Percentiles rank a stretch among this genome's conserved stretches.
Evolutionary conservation across 208 protist species (phyloP).

Genomic region (Angomonas ambiguus): DNA sequence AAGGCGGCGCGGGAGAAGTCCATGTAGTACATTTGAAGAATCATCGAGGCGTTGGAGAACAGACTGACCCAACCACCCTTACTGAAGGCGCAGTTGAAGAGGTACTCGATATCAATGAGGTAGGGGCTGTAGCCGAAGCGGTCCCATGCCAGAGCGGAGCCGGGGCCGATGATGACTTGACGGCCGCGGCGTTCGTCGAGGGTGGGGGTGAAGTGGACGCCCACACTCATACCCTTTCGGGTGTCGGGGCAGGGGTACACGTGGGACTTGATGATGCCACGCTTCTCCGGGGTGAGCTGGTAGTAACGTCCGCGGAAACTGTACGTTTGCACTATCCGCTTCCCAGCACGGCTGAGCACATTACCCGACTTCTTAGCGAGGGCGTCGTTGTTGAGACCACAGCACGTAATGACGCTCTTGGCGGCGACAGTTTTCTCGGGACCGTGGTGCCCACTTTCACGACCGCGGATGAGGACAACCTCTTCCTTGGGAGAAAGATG

Average conservation of each 20-base stretch:
- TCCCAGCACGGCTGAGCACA: constrained; percentile 40
- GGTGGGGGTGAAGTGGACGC: constrained; percentile 84
- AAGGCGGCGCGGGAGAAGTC: constrained; percentile 57
- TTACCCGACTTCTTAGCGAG: constrained; percentile 52
- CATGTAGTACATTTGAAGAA: constrained; percentile 58
- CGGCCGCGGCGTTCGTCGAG: constrained; percentile 65
- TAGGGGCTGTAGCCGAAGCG: constrained; percentile 85
- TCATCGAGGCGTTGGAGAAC: constrained; percentile 38
- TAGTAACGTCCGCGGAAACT: constrained; percentile 84
- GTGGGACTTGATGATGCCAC: constrained; percentile 60
- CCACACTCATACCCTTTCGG: constrained; percentile 60
- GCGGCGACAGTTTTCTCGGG: constrained; percentile 66
- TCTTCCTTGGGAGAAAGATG: constrained; percentile 29
- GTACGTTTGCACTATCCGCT: constrained; percentile 62
- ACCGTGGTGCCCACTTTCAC: constrained; percentile 59
- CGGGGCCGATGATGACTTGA: constrained; percentile 83
- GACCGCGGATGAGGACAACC: constrained; percentile 75
- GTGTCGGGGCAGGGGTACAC: constrained; percentile 76
- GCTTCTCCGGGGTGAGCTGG: constrained; percentile 50
- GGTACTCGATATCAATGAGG: constrained; percentile 63
- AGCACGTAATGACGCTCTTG: constrained; percentile 78
- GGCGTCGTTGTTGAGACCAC: constrained; percentile 70
- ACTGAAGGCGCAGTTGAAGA: constrained; percentile 62
- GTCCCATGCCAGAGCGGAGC: constrained; percentile 60
- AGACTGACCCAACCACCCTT: constrained; percentile 71